A percentile compares a stretch with the other conserved stretches of the same genome.
Evolutionary conservation across 2,329 filamentous ascomycete genomes (phyloP).

Genomic region (Monilinia aucupariae): DNA sequence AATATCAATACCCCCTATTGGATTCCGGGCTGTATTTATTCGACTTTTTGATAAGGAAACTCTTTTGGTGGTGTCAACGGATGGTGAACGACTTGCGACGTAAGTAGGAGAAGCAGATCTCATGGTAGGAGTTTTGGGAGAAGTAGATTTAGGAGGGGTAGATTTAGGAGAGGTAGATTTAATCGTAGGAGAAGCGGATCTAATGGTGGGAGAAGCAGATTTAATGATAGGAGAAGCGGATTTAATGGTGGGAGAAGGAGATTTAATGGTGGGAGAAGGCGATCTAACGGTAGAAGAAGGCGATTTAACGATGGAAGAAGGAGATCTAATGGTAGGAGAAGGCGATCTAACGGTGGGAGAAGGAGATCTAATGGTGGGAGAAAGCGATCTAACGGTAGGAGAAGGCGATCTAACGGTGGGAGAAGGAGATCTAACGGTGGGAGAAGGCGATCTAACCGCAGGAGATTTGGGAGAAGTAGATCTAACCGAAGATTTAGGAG

Average conservation of each 20-base stretch:
- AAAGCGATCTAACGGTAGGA: constrained; percentile 23
- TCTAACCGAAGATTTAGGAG: constrained; percentile 20
- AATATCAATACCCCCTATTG: constrained; percentile 43
- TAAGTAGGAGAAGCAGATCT: constrained; percentile 29
- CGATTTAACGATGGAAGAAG: constrained; percentile 28
- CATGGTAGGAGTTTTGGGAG: constrained; percentile 18
- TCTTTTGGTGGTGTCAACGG: constrained; percentile 25
- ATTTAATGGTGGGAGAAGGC: constrained; percentile 29
- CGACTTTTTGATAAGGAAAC: constrained; percentile 31
- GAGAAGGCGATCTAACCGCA: too few relatives aligned
- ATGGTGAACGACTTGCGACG: background rate
- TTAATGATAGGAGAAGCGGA: too few relatives aligned
- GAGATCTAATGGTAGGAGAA: constrained; percentile 19
- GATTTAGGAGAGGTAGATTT: too few relatives aligned
- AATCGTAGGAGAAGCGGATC: too few relatives aligned
- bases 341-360: too few relatives aligned
- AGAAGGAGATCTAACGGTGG: constrained; percentile 26
- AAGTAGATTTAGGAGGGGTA: constrained; percentile 23
- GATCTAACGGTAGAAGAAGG: constrained; percentile 21
- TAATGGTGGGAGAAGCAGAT: background rate
- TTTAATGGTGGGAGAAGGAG: background rate
- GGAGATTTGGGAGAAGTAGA: too few relatives aligned
- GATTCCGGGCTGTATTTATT: constrained; percentile 29
- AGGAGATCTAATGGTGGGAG: too few relatives aligned
- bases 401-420: constrained; percentile 28